Conservation (phyloP, 371 early-diverging fungal genomes). For the Fennellomyces sp. region DNA sequence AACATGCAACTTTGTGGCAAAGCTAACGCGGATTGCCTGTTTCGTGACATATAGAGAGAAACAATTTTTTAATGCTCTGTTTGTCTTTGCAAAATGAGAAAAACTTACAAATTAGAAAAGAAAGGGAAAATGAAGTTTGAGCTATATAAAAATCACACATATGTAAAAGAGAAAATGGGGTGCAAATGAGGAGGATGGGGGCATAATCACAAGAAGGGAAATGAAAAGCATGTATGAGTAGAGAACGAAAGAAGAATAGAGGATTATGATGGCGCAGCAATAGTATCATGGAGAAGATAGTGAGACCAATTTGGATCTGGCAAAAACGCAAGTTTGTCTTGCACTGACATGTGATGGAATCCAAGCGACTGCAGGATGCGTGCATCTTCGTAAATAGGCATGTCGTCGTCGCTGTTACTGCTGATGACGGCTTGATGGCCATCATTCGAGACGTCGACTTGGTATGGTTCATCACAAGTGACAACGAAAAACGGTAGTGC, state of each 20-base stretch:
- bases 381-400: slow-evolving; percentile 6
- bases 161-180: neutral
- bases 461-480: slow-evolving; percentile 3
- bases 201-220: slow-evolving; percentile 2
- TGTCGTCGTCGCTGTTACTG: neutral
- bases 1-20: no score
- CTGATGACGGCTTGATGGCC: neutral
- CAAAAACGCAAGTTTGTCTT: neutral
- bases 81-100: neutral
- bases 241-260: neutral
- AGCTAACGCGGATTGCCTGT: neutral
- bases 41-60: neutral
- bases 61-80: neutral
- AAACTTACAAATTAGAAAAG: neutral
- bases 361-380: slow-evolving; percentile 8
- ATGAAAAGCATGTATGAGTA: neutral
- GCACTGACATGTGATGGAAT: slow-evolving; percentile 6
- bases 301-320: slow-evolving; percentile 6
- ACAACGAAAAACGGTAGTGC: slow-evolving; percentile 13
- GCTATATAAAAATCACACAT: neutral
- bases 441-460: slow-evolving; percentile 7
- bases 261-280: neutral
- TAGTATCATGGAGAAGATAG: slow-evolving; percentile 1
- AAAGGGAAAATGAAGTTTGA: neutral
- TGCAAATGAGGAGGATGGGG: neutral